Base-by-base conservation (phyloP, 2,329 filamentous ascomycete species). In the Clarireedia hainanense region DNA sequence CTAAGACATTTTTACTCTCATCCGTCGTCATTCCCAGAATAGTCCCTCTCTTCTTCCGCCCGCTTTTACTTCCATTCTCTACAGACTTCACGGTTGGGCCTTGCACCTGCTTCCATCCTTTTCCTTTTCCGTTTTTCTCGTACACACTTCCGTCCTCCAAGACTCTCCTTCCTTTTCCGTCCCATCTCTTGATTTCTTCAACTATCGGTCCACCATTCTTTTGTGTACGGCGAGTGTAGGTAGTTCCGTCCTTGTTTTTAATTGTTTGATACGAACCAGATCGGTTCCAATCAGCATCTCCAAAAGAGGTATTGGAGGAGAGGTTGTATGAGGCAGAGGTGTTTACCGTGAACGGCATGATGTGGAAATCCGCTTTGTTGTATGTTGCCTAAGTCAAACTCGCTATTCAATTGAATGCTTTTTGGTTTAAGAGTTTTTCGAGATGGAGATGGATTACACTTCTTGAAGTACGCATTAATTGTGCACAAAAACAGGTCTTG, bases 81-180 rank as follows among this genome's bases (percentile, higher is more conserved):
- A 55, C 23, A 12, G 47, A 15, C 12, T 55, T 43, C 26, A 55
- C 47, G 20, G 47, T 50, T 15, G 52, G 52, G 5, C 15, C 47
- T 23, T 45, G 47, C 14, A 55, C 52, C 15, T 50, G 47, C 12
- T 48, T 48, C 52, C 52, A 55, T 17, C 52, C 52, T 15, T 34
- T 55, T 34, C 52, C 52, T 27, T 55, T 55, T 6, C 52, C 52
- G 43, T 50, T 55, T 6, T 55, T 55, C 27, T 55, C 52, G 15
- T 50, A 55, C 4, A 55, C 37, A 37, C 52, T 55, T 24, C 52
- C 52, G 50, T 55, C 47, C 37, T 55, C 52, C 10, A 55, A 34
- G 2, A 55, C 37, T 6, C 47, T 45, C 23, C 52, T 50, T 5
- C 52, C 52, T 15, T 45, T 50, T n/a, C 52, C 52, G 37, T 55